A percentile compares a stretch with the other conserved stretches of the same genome.
These are phyloP conservation scores for Liriodendron chinense DNA, from an alignment of 164 flowering plant genomes.

Conservation along the genomic window DNA sequence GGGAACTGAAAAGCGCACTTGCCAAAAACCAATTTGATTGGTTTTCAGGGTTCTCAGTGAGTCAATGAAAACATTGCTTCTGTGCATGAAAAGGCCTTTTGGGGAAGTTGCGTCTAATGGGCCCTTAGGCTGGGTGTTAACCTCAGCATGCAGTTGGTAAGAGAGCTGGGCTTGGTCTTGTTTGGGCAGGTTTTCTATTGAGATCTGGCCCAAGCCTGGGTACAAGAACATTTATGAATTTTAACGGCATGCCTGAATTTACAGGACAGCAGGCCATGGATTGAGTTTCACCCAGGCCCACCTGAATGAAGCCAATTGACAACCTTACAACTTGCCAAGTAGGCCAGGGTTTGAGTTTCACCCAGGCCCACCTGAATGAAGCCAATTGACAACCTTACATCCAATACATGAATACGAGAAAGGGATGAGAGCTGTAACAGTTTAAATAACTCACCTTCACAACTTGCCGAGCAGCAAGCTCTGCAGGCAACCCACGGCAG, in stretches of 20 bases:
- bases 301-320: no score
- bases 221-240: not conserved
- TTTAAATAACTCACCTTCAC: constrained; percentile 56
- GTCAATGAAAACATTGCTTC: no score
- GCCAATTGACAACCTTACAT: no score
- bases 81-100: no score
- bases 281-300: not conserved
- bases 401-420: not conserved
- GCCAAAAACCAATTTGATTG: no score
- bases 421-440: not conserved
- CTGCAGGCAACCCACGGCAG: constrained; percentile 86
- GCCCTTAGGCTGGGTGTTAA: not conserved
- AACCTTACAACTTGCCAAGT: not conserved
- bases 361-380: not conserved
- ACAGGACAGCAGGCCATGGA: not conserved
- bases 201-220: not conserved
- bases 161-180: not conserved
- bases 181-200: not conserved
- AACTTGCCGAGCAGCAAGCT: constrained; percentile 85
- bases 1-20: no score
- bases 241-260: not conserved
- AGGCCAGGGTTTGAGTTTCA: not conserved
- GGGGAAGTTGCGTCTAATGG: no score
- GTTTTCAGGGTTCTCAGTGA: no score
- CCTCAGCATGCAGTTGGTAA: not conserved